Percentiles rank a stretch among this genome's conserved stretches.
These are phyloP conservation scores for Sporothrix protearum DNA, from an alignment of 2,329 filamentous ascomycete genomes.

Conservation along the genomic window DNA sequence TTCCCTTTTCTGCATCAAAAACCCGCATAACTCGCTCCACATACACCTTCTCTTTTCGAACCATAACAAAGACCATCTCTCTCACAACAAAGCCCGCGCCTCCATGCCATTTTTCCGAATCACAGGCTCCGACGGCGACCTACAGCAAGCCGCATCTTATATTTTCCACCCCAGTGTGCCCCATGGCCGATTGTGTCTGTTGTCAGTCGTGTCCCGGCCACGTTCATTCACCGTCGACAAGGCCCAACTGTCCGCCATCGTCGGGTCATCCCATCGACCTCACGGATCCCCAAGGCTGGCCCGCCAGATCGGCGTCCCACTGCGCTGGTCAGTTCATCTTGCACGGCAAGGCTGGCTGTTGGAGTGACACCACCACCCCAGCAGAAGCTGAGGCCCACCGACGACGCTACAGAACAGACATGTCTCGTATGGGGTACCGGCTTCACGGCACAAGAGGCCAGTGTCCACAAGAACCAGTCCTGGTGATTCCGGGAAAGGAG, in stretches of 20 bases:
- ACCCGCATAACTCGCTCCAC: too few relatives aligned
- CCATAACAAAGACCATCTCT: background rate
- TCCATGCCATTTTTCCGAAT: too few relatives aligned
- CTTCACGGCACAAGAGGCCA: conserved; percentile 51
- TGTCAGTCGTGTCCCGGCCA: conserved; percentile 38
- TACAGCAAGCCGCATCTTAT: conserved; percentile 29
- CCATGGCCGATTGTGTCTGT: conserved; percentile 34
- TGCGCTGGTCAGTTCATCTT: conserved; percentile 31
- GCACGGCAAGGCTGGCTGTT: conserved; percentile 26
- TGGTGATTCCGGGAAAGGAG: conserved; percentile 57
- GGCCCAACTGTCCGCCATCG: conserved; percentile 32
- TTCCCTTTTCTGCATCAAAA: too few relatives aligned
- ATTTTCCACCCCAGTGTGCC: conserved; percentile 35
- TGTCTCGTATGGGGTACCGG: conserved; percentile 61
- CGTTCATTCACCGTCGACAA: conserved; percentile 34
- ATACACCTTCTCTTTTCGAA: background rate
- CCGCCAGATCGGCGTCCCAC: conserved; percentile 34
- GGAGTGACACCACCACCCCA: conserved; percentile 20
- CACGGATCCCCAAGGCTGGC: conserved; percentile 23
- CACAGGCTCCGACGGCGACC: too few relatives aligned
- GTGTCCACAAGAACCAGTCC: conserved; percentile 37
- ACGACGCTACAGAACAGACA: conserved; percentile 25
- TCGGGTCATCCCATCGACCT: conserved; percentile 31
- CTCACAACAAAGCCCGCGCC: background rate
- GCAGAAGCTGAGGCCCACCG: conserved; percentile 10